Conservation (phyloP, 345 rosid genomes). For the Lenwebbia sp. region DNA sequence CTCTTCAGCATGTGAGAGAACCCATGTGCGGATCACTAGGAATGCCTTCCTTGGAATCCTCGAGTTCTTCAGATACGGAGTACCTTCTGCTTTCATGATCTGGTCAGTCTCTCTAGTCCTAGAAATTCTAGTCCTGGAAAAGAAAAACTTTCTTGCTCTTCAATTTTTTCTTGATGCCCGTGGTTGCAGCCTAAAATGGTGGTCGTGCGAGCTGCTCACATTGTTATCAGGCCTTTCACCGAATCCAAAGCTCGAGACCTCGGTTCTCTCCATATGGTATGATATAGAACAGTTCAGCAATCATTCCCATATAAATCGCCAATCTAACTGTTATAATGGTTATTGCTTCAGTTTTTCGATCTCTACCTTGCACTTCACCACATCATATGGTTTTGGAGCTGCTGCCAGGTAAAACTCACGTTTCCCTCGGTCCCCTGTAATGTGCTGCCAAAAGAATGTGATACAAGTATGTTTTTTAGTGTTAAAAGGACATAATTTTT, state of each 20-base stretch:
- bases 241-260: constrained; percentile 55
- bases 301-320: neutral
- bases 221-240: constrained; percentile 44
- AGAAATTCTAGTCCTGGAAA: no score
- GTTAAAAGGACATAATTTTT: neutral
- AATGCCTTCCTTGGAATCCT: constrained; percentile 9
- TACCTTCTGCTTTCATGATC: constrained; percentile 46
- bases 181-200: constrained; percentile 52
- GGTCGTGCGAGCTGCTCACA: constrained; percentile 44
- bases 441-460: neutral
- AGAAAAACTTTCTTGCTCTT: neutral
- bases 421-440: neutral
- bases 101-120: constrained; percentile 10
- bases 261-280: constrained; percentile 59
- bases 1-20: constrained; percentile 25
- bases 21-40: constrained; percentile 9
- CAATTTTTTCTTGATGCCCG: neutral
- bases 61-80: constrained; percentile 22
- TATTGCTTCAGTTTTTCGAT: constrained; percentile 22
- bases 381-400: constrained; percentile 34
- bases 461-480: neutral
- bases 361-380: constrained; percentile 26
- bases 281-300: neutral
- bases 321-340: neutral
- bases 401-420: constrained; percentile 23